Conservation (phyloP, 2,329 filamentous ascomycete genomes). For the Neofusicoccum parvum region DNA sequence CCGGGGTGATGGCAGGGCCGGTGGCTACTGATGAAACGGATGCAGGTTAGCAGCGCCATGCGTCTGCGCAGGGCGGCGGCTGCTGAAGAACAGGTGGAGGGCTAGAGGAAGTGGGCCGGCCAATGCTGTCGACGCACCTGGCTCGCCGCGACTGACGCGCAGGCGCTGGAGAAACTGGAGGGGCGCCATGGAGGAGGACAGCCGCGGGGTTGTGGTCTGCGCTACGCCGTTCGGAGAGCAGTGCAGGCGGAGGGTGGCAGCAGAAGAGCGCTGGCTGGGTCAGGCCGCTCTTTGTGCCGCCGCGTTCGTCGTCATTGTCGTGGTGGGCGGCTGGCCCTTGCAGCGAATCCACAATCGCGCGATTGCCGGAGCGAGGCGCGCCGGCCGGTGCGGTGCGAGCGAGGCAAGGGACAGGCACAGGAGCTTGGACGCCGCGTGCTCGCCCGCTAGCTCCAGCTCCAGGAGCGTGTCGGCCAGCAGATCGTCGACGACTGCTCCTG, state of each 20-base stretch:
- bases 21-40: conserved; percentile 37
- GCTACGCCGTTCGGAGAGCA: conserved; percentile 16
- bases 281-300: conserved; percentile 11
- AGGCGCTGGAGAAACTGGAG: conserved; percentile 36
- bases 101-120: conserved; percentile 24
- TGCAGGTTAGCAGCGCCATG: neutral
- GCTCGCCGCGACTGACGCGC: conserved; percentile 31
- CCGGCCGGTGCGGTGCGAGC: neutral
- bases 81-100: conserved; percentile 4
- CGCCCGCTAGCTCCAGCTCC: neutral
- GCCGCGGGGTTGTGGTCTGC: neutral
- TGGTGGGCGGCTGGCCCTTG: neutral
- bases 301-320: conserved; percentile 10
- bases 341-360: conserved; percentile 5
- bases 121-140: conserved; percentile 40
- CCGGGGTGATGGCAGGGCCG: conserved; percentile 39
- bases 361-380: conserved; percentile 9
- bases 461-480: neutral
- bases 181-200: conserved; percentile 35
- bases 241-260: conserved; percentile 4
- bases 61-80: neutral
- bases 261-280: neutral
- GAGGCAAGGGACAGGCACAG: neutral
- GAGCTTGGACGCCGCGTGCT: neutral
- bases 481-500: neutral